Base-by-base conservation (phyloP, 83 land plant species). In the Picea engelmannii region DNA sequence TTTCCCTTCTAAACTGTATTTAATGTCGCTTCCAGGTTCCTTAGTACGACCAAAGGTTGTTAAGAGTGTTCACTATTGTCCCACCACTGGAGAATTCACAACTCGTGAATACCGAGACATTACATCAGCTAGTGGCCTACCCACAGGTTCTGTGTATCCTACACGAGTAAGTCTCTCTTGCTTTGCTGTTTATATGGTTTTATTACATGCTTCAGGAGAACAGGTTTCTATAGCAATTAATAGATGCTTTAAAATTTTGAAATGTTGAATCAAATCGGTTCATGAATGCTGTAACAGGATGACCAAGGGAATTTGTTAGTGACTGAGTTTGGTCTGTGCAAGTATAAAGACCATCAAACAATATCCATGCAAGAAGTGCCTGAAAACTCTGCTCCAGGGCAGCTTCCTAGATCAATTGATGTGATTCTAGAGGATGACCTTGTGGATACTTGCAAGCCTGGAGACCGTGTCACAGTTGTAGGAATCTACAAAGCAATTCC, bases 301-400 rank as follows among this genome's bases (percentile, higher is more conserved):
- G 99, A 96, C 3, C 85, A 92, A 82, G 98, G 98, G 6, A 92
- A 96, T 80, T 80, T 96, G 74, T 82, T 93, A 80, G 95, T 96
- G 69, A 96, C 99, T 21, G 99, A 96, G 82, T 96, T 85, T 91
- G 96, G 98, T 17, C 71, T 98, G 40, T 92, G 97, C 86, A 89
- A 92, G 68, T 96, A 94, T 75, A 88, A 95, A 80, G 99, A 98
- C 82, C 99, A 98, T 82, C 99, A 98, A 75, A 95, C 95, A 40
- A 75, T 98, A 62, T 93, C 99, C 38, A 94, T 98, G 89, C 99
- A 98, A 84, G 99, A 98, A 83, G 92, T 96, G 79, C 99, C 99
- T 38, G 99, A 98, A 75, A 98, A 94, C 82, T 93, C 99, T 70
- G 99, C 99, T 31, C 99, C 99, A 74, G 99, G 99, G 24, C 99